Evolutionary conservation across 225 moss, liverwort and hornwort genomes (phyloP).

Genomic region (Pseudisothecium myosuroides): DNA sequence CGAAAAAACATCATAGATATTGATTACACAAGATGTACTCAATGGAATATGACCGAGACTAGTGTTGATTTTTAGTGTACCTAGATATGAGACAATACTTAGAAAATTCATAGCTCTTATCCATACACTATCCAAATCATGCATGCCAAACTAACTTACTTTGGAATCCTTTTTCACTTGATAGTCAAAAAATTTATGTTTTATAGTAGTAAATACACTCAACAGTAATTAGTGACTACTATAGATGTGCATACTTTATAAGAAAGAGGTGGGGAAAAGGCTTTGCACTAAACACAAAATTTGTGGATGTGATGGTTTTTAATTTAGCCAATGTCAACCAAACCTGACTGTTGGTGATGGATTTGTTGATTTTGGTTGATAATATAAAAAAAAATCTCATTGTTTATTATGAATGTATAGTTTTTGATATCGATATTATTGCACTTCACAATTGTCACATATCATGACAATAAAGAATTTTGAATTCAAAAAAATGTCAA

Average conservation of each 20-base stretch:
- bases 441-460: fast-evolving
- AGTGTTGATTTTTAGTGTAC: neutral
- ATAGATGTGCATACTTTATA: fast-evolving
- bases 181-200: neutral
- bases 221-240: fast-evolving
- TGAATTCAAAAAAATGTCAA: neutral
- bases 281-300: fast-evolving
- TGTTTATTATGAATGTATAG: neutral
- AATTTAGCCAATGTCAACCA: neutral
- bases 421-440: neutral
- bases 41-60: no score
- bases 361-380: neutral
- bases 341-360: fast-evolving
- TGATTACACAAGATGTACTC: neutral
- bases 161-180: neutral
- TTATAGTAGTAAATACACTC: neutral
- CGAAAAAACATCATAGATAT: neutral
- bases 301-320: neutral
- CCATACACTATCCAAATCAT: neutral
- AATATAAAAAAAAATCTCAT: neutral
- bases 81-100: no score
- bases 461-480: no score
- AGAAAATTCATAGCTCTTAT: neutral
- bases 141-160: fast-evolving
- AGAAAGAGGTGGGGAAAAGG: fast-evolving